Conservation (phyloP, 2,329 filamentous ascomycete species). For the Dactylellina haptotyla region DNA sequence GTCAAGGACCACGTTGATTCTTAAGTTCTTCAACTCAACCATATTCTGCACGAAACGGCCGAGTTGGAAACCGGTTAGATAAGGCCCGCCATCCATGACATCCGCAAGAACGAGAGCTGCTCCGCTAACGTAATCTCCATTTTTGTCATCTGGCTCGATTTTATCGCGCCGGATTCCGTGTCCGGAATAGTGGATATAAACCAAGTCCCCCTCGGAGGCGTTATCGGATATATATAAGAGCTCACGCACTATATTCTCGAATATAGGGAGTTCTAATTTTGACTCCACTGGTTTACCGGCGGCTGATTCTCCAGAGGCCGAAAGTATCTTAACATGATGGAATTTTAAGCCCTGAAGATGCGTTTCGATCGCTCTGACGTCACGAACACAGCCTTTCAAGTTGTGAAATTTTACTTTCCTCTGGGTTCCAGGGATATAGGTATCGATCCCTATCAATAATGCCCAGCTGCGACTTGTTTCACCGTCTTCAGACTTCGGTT, state of each 20-base stretch:
- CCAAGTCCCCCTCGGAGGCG: conserved; percentile 11
- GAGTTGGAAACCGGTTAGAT: conserved; percentile 22
- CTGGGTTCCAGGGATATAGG: conserved; percentile 18
- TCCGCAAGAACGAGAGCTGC: conserved; percentile 30
- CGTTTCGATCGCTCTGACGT: conserved; percentile 4
- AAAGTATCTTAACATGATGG: conserved; percentile 3
- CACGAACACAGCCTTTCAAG: conserved; percentile 21
- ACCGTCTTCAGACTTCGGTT: too few species aligned
- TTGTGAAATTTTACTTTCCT: conserved; percentile 4
- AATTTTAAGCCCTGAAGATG: neutral
- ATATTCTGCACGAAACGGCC: conserved; percentile 15
- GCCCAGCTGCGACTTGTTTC: conserved; percentile 25
- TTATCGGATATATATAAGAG: conserved; percentile 5
- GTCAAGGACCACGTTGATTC: conserved; percentile 23
- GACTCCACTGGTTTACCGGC: neutral
- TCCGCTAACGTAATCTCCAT: conserved; percentile 5
- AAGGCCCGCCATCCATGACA: conserved; percentile 17
- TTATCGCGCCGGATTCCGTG: conserved; percentile 23
- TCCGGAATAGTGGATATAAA: conserved; percentile 38
- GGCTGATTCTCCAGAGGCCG: neutral
- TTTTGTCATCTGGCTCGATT: neutral
- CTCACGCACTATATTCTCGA: conserved; percentile 9
- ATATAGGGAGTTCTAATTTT: neutral
- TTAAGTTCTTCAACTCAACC: conserved; percentile 13
- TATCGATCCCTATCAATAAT: conserved; percentile 18